Conservation (phyloP, 2,329 filamentous ascomycete genomes). For the Aspergillus alliaceus region DNA sequence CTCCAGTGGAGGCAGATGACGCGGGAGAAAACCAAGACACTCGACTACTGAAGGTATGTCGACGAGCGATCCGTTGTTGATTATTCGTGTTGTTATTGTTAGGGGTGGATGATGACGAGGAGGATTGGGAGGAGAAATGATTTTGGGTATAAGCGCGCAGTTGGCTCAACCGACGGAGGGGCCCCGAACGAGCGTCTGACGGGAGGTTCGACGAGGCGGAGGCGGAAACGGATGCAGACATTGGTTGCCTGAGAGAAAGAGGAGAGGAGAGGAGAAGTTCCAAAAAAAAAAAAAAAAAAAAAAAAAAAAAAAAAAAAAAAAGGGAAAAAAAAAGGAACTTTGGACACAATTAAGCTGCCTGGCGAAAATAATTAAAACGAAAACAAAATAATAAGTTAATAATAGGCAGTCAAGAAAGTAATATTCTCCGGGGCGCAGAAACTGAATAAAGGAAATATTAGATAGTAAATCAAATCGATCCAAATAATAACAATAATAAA, state of each 20-base stretch:
- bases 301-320: neutral
- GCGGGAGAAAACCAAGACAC: constrained; percentile 36
- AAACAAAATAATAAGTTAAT: too few species aligned
- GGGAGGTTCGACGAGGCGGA: constrained; percentile 31
- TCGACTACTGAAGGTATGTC: constrained; percentile 37
- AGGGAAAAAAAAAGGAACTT: neutral
- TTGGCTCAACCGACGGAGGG: constrained; percentile 42
- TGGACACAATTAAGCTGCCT: too few species aligned
- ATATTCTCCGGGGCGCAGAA: neutral
- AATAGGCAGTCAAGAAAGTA: too few species aligned
- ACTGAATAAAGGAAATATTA: neutral
- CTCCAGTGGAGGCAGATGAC: constrained; percentile 21
- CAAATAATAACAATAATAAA: neutral
- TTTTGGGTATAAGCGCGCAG: constrained; percentile 40
- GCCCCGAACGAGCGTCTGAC: constrained; percentile 35
- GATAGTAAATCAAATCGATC: neutral
- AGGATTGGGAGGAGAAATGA: constrained; percentile 24
- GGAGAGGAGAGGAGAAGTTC: neutral
- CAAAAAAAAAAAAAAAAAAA: neutral
- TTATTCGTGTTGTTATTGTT: constrained; percentile 19
- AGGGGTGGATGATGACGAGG: constrained; percentile 20
- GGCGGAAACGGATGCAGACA: constrained; percentile 38
- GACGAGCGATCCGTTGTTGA: constrained; percentile 31
- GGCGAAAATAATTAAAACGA: too few species aligned
- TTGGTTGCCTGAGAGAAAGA: neutral